phyloP scores from a whole-genome alignment of 805 yeast genomes.

The Saccharomyces jurei region DNA sequence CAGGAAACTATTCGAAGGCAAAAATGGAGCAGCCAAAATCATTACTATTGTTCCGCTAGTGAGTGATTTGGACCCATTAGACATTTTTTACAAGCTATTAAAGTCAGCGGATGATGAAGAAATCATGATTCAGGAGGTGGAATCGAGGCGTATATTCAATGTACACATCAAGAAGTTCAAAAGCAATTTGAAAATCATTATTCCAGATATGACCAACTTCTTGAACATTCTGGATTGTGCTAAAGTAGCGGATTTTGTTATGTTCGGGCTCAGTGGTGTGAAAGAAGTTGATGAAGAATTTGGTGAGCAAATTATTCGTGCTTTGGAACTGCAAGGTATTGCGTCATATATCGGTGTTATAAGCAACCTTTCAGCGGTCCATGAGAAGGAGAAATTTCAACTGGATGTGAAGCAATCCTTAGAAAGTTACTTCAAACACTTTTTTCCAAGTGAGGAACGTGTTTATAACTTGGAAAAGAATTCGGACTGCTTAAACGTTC shows the following conservation, averaged over 20 bases:
- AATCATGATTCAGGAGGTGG: conserved; percentile 17
- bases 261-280: conserved; percentile 82
- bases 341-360: conserved; percentile 74
- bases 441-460: conserved; percentile 74
- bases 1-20: conserved; percentile 71
- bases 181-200: conserved; percentile 59
- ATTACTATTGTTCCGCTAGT: conserved; percentile 77
- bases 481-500: conserved; percentile 64
- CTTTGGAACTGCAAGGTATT: conserved; percentile 87
- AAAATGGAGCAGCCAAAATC: conserved; percentile 73
- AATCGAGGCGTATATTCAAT: conserved; percentile 42
- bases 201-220: conserved; percentile 63
- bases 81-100: conserved; percentile 46
- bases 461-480: conserved; percentile 59
- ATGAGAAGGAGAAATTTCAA: conserved; percentile 70
- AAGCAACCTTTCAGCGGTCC: conserved; percentile 59
- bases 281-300: conserved; percentile 69
- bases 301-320: conserved; percentile 87
- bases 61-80: conserved; percentile 51
- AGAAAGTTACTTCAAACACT: conserved; percentile 59
- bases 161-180: conserved; percentile 59
- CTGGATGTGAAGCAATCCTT: conserved; percentile 58
- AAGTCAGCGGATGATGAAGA: conserved; percentile 32
- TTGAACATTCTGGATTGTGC: conserved; percentile 75
- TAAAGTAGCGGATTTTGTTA: conserved; percentile 78